Base-by-base conservation (phyloP, 495 filamentous ascomycete species). In the Amniculicola lignicola region DNA sequence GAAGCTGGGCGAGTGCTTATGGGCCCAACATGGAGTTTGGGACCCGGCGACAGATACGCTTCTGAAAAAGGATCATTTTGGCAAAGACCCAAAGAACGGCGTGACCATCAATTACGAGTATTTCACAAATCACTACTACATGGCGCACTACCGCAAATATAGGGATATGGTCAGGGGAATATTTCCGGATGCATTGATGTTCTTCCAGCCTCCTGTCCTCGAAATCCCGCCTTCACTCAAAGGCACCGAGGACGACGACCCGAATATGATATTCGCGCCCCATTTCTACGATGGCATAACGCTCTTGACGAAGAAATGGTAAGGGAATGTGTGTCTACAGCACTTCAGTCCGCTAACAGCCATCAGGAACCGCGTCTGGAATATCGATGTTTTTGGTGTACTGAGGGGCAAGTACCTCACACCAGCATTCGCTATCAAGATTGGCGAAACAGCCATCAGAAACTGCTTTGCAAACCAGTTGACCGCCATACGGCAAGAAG, bases 231-330 rank as follows among this genome's bases (percentile, higher is more conserved):
- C 93, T 0, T 77, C 76, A 29, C 82, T 97, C 57, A 95, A 95
- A 68, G 90, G 85, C 7, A 94, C 93, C 0, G 73, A 76, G 38
- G 90, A 97, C 65, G 90, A 95, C 62, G 89, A 96, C 63, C 84
- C 84, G 6, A 86, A 86, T 41, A 85, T 96, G 81, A 87, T 90
- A 10, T 96, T 95, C 68, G 83, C 93, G 2, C 90, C 90, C 10
- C 93, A 98, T 71, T 98, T 85, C 67, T 98, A 98, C 68, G 93
- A 98, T 67, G 93, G 94, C 11, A 82, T 98, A 19, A 98, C 93
- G 0, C 79, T 98, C 29, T 86, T 98, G 80, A 97, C 88, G 18
- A 98, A 98, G 73, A 94, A 94, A 69, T 98, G 94, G 93, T 82
- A 43, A 10, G 45, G 7, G 2, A 4, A 16, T 5, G 23, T 25